Base-by-base conservation (phyloP, 1,284 basidiomycete species). In the Tylopilus sp. region DNA sequence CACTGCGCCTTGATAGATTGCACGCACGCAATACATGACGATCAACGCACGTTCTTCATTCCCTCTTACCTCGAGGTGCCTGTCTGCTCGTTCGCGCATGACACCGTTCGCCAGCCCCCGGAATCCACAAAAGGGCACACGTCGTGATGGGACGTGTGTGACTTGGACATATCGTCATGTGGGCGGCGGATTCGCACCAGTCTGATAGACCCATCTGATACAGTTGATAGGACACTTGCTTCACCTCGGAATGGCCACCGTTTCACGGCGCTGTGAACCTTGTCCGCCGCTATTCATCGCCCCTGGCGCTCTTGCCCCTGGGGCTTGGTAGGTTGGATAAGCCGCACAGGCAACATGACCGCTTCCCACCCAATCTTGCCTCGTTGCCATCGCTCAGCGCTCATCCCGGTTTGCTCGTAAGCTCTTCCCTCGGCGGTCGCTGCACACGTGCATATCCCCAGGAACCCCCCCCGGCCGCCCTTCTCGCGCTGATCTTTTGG, bases 121-220 rank as follows among this genome's bases (percentile, higher is more conserved):
- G 42, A 37, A 26, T n/a, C 10, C 44, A 23, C 28, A 25, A 6
- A 13, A 15, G 29, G 12, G 10, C 21, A 23, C 21, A 6, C 21
- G 21, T 23, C 21, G 48, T 52, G 51, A 39, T 51, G 40, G 28
- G 35, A n/a, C 26, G 30, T 35, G 39, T 38, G 48, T 41, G 25
- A 53, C 30, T 44, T 41, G 34, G 55, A 41, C 39, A 38, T 35
- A 19, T 26, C 42, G 33, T 42, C 44, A 46, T 54, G 45, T 9
- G 40, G 31, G 40, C 42, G 44, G 43, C 39, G 38, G 55, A 60
- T 51, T 60, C 55, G 45, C 55, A 55, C 31, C 30, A 26, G 3
- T 18, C 39, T 53, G 60, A 59, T 53, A 53, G 53, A 26, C 44
- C 43, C 53, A 59, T 64, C 60, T 65, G 60, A 60, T 63, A 60